Evolutionary conservation across 78 protist genomes (phyloP).

Genomic region (Anaeramoeba flamelloides): DNA sequence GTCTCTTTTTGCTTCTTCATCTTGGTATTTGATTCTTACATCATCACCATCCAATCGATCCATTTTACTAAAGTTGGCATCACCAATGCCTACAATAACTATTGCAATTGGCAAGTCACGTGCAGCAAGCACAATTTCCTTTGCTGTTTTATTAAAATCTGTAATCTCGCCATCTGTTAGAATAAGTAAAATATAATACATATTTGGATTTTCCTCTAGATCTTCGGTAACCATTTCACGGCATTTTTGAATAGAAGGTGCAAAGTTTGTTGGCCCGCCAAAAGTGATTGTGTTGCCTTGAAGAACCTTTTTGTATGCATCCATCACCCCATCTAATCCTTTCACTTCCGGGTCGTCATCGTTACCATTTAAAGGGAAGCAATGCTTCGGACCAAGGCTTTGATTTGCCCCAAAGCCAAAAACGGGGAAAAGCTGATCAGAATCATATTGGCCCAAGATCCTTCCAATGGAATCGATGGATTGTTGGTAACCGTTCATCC

Average conservation of each 20-base stretch:
- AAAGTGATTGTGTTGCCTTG: neutral
- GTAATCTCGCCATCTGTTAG: slow-evolving; percentile 25
- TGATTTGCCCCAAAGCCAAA: slow-evolving; percentile 60
- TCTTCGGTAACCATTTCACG: neutral
- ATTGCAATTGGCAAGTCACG: slow-evolving; percentile 23
- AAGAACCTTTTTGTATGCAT: slow-evolving; percentile 9
- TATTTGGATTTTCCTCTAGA: neutral
- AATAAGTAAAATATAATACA: slow-evolving; percentile 14
- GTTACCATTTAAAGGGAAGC: slow-evolving; percentile 32
- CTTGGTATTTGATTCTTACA: neutral
- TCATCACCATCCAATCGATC: slow-evolving; percentile 10
- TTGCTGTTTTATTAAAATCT: slow-evolving; percentile 13
- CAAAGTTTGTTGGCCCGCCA: slow-evolving; percentile 11
- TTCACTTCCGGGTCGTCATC: neutral
- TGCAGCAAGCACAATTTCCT: slow-evolving; percentile 14
- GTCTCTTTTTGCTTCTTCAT: neutral
- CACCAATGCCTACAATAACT: slow-evolving; percentile 29
- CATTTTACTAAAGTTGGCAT: slow-evolving; percentile 16
- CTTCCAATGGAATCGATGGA: slow-evolving; percentile 27
- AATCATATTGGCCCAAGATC: slow-evolving; percentile 38
- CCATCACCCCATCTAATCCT: slow-evolving; percentile 6
- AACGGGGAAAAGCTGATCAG: slow-evolving; percentile 37
- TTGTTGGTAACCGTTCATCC: slow-evolving; percentile 16
- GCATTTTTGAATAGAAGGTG: slow-evolving; percentile 8
- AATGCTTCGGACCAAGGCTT: too few species aligned